Conservation (phyloP, 1,284 basidiomycete species). For the Rhodotorula sp. region DNA sequence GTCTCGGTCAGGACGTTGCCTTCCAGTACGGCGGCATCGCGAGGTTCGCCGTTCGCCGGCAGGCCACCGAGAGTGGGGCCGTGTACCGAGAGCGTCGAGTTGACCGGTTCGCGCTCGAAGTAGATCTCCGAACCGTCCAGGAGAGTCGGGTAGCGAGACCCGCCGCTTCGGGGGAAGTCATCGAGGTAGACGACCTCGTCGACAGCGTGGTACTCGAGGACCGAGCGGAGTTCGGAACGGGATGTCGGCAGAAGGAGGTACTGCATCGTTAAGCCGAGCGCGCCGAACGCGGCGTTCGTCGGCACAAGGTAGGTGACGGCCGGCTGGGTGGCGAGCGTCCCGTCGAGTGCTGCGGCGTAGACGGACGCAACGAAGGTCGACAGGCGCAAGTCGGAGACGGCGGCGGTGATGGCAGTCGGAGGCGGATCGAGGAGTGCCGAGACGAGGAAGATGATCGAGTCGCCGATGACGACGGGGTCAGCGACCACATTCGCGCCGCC, state of each 20-base stretch:
- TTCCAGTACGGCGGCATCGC: conserved; percentile 46
- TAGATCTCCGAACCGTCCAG: conserved; percentile 51
- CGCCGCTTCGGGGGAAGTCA: conserved; percentile 54
- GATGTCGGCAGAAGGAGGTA: conserved; percentile 71
- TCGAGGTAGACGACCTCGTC: conserved; percentile 72
- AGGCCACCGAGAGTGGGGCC: conserved; percentile 60
- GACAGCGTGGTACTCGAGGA: conserved; percentile 82
- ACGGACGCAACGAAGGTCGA: conserved; percentile 87
- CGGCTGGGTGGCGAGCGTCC: conserved; percentile 61
- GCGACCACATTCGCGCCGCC: conserved; percentile 78
- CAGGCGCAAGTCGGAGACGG: conserved; percentile 75
- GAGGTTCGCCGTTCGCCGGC: conserved; percentile 42
- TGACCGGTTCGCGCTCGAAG: conserved; percentile 39
- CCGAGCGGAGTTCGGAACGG: conserved; percentile 72
- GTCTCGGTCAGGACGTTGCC: conserved; percentile 75
- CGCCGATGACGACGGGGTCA: conserved; percentile 69
- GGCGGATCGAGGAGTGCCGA: conserved; percentile 80
- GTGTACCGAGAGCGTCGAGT: conserved; percentile 35
- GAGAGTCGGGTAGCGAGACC: conserved; percentile 46
- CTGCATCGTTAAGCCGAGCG: conserved; percentile 82
- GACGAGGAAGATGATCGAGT: conserved; percentile 84
- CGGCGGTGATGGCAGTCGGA: conserved; percentile 73
- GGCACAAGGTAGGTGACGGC: conserved; percentile 84
- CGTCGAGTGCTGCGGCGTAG: conserved; percentile 73
- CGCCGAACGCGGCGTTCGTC: conserved; percentile 79